Evolutionary conservation across 768 basidiomycete species (phyloP).

Genomic region (Ramaria sp.): DNA sequence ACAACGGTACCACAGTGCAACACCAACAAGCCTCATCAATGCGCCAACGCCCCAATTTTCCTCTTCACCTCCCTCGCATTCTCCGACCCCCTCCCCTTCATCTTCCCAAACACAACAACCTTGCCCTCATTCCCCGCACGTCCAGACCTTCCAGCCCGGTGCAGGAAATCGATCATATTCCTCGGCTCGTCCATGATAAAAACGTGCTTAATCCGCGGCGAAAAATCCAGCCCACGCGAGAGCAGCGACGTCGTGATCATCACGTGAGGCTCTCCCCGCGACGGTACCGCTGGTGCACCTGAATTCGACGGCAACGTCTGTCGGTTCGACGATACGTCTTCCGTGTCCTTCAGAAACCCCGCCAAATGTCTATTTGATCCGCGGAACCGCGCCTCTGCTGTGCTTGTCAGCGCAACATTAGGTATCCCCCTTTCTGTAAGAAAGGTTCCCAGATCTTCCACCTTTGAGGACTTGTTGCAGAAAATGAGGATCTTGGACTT

Average conservation of each 20-base stretch:
- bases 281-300: constrained; percentile 12
- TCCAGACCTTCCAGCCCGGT: constrained; percentile 79
- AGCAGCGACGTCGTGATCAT: constrained; percentile 86
- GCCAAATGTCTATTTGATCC: constrained; percentile 72
- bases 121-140: constrained; percentile 60
- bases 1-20: too few relatives aligned
- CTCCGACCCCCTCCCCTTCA: constrained; percentile 49
- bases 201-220: constrained; percentile 64
- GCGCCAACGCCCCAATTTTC: constrained; percentile 33
- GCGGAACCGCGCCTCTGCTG: constrained; percentile 41
- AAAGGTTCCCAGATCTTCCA: constrained; percentile 46
- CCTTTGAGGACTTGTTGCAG: constrained; percentile 66
- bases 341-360: constrained; percentile 45
- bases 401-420: constrained; percentile 55
- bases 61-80: constrained; percentile 39
- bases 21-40: too few relatives aligned
- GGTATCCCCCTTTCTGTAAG: constrained; percentile 50
- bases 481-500: constrained; percentile 72
- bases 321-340: neutral
- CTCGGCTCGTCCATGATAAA: constrained; percentile 83
- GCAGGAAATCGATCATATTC: constrained; percentile 87
- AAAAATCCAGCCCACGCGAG: constrained; percentile 84
- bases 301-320: neutral
- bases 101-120: constrained; percentile 70
- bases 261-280: constrained; percentile 39